Percentiles rank a stretch among this genome's conserved stretches.
Conservation (phyloP, 2,329 filamentous ascomycete genomes). For the Diplodia scrobiculata region DNA sequence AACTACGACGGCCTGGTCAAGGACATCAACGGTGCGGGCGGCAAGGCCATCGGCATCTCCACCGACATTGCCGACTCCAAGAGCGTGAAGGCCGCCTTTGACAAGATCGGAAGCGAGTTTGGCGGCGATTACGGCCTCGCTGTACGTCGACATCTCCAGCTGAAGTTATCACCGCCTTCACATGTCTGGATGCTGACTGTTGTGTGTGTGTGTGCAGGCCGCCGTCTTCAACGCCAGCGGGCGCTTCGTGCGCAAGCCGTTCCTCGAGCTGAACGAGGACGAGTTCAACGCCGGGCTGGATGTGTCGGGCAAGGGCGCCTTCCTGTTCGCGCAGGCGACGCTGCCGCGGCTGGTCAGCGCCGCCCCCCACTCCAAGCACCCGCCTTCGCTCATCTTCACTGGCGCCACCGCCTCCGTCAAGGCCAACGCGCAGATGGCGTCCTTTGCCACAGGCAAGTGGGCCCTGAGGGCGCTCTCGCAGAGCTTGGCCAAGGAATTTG, state of each 20-base stretch:
- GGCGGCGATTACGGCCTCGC: slow-evolving; percentile 50
- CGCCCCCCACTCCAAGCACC: slow-evolving; percentile 55
- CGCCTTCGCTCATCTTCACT: slow-evolving; percentile 81
- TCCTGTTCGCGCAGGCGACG: slow-evolving; percentile 71
- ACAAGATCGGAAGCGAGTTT: slow-evolving; percentile 63
- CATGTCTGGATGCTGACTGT: slow-evolving; percentile 35
- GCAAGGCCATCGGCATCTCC: slow-evolving; percentile 69
- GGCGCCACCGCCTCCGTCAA: slow-evolving; percentile 80
- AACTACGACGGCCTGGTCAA: slow-evolving; percentile 67
- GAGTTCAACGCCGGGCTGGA: slow-evolving; percentile 58
- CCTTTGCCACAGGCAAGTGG: slow-evolving; percentile 80
- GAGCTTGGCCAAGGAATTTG: slow-evolving; percentile 79
- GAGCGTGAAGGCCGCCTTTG: slow-evolving; percentile 62
- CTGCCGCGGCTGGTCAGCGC: slow-evolving; percentile 67
- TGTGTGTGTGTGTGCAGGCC: slow-evolving; percentile 43
- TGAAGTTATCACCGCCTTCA: slow-evolving; percentile 6
- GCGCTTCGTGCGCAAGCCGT: slow-evolving; percentile 60
- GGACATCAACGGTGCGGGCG: slow-evolving; percentile 69
- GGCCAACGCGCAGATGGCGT: slow-evolving; percentile 67
- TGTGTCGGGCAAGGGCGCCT: slow-evolving; percentile 62
- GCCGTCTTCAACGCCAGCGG: slow-evolving; percentile 72
- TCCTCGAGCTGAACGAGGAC: slow-evolving; percentile 62
- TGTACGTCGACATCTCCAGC: slow-evolving; percentile 31
- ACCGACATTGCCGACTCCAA: slow-evolving; percentile 63
- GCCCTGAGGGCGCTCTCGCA: slow-evolving; percentile 73